These are phyloP conservation scores for Clonostachys solani DNA, from an alignment of 2,329 filamentous ascomycete species.

Conservation along the genomic window DNA sequence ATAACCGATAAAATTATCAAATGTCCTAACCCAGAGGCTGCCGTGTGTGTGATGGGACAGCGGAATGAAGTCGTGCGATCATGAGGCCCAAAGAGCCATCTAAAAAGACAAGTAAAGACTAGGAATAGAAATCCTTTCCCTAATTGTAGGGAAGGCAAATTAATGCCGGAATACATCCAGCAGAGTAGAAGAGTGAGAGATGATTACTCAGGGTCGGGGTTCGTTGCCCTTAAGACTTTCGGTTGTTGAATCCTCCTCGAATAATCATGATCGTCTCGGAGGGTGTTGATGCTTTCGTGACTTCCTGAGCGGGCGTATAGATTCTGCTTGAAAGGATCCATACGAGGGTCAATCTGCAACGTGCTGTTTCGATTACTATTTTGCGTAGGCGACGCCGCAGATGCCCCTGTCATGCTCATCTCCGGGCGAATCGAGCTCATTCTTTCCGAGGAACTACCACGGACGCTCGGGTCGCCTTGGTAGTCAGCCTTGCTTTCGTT, in stretches of 20 bases:
- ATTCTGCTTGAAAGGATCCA: conserved; percentile 56
- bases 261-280: conserved; percentile 63
- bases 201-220: conserved; percentile 46
- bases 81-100: conserved; percentile 10
- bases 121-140: background rate
- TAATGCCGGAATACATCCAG: background rate
- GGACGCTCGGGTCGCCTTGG: conserved; percentile 38
- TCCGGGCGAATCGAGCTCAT: conserved; percentile 36
- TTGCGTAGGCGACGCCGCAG: conserved; percentile 22
- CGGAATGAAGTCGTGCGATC: conserved; percentile 23
- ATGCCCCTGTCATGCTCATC: conserved; percentile 25
- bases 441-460: conserved; percentile 47
- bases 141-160: background rate
- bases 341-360: conserved; percentile 56
- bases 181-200: background rate
- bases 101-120: background rate
- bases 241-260: conserved; percentile 54
- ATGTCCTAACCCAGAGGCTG: conserved; percentile 2
- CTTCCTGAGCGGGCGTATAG: conserved; percentile 56
- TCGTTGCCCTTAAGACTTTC: conserved; percentile 57
- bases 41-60: background rate
- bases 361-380: conserved; percentile 46
- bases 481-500: conserved; percentile 32
- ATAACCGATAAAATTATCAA: conserved; percentile 8
- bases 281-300: conserved; percentile 58